These are phyloP conservation scores for Pythium phragmiticola DNA, from an alignment of 352 stramenopile genomes.

Conservation along the genomic window DNA sequence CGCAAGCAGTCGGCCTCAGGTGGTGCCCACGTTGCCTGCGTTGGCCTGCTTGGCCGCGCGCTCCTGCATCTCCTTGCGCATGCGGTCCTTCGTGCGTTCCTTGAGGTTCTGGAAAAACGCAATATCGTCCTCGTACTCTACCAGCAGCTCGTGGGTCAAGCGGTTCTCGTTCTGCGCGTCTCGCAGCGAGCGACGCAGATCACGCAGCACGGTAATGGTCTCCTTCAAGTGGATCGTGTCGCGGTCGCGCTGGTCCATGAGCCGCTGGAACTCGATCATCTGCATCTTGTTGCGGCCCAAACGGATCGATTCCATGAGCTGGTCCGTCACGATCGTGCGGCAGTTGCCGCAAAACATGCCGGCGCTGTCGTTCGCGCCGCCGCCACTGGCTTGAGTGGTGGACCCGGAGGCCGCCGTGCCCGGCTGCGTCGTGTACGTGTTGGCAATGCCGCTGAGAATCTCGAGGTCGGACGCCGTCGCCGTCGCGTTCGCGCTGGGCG, in stretches of 20 bases:
- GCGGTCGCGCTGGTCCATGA: constrained; percentile 60
- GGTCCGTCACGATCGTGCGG: constrained; percentile 61
- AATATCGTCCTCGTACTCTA: constrained; percentile 69
- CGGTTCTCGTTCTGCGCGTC: constrained; percentile 48
- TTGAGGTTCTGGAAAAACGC: constrained; percentile 71
- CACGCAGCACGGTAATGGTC: constrained; percentile 45
- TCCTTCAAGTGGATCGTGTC: constrained; percentile 67
- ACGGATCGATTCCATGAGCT: constrained; percentile 78
- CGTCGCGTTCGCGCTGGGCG: constrained; percentile 24
- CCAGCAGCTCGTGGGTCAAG: constrained; percentile 51
- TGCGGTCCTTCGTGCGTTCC: constrained; percentile 64
- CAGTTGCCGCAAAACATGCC: constrained; percentile 54
- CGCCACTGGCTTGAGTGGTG: background rate
- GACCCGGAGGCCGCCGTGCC: background rate
- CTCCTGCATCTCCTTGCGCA: constrained; percentile 62
- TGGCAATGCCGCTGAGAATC: constrained; percentile 83
- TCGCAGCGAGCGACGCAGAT: constrained; percentile 50
- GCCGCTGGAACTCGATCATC: constrained; percentile 49
- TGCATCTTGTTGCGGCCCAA: constrained; percentile 69
- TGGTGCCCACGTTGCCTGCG: constrained; percentile 29
- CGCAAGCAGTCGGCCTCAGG: constrained; percentile 26
- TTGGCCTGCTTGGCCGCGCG: constrained; percentile 26
- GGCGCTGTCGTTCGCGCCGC: background rate
- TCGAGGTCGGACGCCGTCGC: constrained; percentile 60
- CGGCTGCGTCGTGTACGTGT: constrained; percentile 59